Evolutionary conservation across 148 eudicot genomes (phyloP), one percentile per base, ranked within the genome.

Genomic region (Rhododendron griersonianum): DNA sequence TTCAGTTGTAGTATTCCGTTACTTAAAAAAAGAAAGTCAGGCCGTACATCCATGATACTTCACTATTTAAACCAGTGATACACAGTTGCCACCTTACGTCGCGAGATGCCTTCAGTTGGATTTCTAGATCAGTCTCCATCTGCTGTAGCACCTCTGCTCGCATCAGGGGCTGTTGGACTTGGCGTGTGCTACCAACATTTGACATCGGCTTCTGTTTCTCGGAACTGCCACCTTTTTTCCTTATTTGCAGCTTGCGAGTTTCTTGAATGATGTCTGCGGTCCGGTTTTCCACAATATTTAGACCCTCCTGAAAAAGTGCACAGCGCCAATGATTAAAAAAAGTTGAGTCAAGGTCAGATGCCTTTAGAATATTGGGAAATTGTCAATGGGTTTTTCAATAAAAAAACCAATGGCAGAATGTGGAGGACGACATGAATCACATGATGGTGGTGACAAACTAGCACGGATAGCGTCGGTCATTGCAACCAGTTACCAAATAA

Each of bases 41-140:
- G 87, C 81, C 59, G 81, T 57, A 33, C 57, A 87, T 59, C 80
- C 61, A 80, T 21, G 47, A 47, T 59, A 21, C 50, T 86, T 63
- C 65, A 84, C 33, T 55, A 86, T 69, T 65, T 61, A 84, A 86
- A 89, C 91, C 90, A 86, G 85, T 85, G 88, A 89, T 83, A 89
- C 88, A 91, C 85, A 90, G 89, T 92, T 88, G 96, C 86, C 90
- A 92, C 95, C 98, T 96, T 96, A 94, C 98, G 86, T 96, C 96
- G 88, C 98, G 98, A 90, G 98, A 96, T 88, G 98, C 98, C 91
- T 96, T 95, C 92, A 96, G 85, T 89, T 96, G 98, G 82, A 87
- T 96, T 87, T 94, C 96, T 84, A 86, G 59, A 69, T 93, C 95
- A 84, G 92, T 85, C 84, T 91, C 94, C 80, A 69, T 87, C 83